Evolutionary conservation across 2,329 filamentous ascomycete genomes (phyloP).

Genomic region (Trichoderma atrobrunneum): DNA sequence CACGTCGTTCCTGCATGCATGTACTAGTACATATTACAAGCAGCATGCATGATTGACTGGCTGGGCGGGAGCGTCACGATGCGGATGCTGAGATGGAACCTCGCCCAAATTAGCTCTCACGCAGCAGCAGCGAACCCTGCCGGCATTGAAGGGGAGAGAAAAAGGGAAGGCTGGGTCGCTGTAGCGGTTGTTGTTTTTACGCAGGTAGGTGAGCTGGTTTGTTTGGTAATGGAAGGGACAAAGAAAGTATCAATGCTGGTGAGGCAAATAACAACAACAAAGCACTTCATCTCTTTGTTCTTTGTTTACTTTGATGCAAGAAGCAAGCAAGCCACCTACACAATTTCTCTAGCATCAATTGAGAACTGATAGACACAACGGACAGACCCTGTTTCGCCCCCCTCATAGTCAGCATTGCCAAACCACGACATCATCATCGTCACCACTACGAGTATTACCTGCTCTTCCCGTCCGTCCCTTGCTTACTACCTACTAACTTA

Average conservation of each 20-base stretch:
- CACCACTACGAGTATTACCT: not conserved
- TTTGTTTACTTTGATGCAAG: not conserved
- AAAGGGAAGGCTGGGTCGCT: not conserved
- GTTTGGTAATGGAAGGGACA: not conserved
- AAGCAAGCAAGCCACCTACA: not conserved
- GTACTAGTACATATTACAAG: conserved; percentile 12
- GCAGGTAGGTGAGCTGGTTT: not conserved
- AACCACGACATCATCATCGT: not conserved
- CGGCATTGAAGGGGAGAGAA: not conserved
- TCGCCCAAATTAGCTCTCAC: conserved; percentile 13
- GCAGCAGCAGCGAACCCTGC: conserved; percentile 6
- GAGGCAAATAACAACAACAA: not conserved
- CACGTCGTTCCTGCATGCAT: conserved; percentile 34
- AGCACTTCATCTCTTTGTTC: not conserved
- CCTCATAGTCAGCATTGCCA: not conserved
- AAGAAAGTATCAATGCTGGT: not conserved
- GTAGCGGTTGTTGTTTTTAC: not conserved
- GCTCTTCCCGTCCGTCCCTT: not conserved
- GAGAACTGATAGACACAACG: not conserved
- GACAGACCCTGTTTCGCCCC: not conserved
- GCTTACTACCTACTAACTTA: not conserved
- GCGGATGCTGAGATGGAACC: not conserved
- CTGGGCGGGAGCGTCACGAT: conserved; percentile 2
- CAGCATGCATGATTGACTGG: conserved; percentile 9
- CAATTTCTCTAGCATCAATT: not conserved